A percentile compares a stretch with the other conserved stretches of the same genome.
Conservation (phyloP, 163 green algal genomes). For the Coccomyxa subellipsoidea region DNA sequence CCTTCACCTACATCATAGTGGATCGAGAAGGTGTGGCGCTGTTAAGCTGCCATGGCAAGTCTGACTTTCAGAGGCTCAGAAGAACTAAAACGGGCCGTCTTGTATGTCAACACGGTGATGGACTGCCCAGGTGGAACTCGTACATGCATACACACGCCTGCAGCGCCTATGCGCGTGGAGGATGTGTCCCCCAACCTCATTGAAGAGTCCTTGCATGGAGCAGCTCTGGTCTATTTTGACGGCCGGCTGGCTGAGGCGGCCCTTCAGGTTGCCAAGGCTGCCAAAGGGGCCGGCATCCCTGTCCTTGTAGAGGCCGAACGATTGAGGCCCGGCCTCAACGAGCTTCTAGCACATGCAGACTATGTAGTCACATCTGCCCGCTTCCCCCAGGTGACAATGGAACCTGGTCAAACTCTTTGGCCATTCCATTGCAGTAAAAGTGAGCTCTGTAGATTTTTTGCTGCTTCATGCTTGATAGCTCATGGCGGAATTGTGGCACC, state of each 20-base stretch:
- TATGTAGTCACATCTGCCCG: conserved; percentile 81
- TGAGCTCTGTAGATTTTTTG: too few species aligned
- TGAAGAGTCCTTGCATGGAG: conserved; percentile 26
- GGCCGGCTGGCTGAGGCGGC: conserved; percentile 87
- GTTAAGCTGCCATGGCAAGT: too few species aligned
- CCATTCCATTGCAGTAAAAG: too few species aligned
- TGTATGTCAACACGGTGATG: background rate
- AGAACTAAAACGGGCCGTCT: too few species aligned
- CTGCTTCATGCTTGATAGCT: too few species aligned
- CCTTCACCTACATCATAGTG: conserved; percentile 98
- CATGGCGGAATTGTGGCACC: background rate
- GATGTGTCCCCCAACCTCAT: conserved; percentile 44
- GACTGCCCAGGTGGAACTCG: conserved; percentile 65
- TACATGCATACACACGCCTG: conserved; percentile 95
- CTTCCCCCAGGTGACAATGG: conserved; percentile 75
- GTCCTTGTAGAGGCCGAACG: conserved; percentile 89
- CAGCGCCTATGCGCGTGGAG: conserved; percentile 46
- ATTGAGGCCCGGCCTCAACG: conserved; percentile 75
- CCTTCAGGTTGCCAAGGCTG: conserved; percentile 59
- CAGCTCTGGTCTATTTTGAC: conserved; percentile 91
- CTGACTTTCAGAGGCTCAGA: too few species aligned
- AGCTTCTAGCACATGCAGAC: conserved; percentile 77
- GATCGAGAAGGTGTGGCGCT: conserved; percentile 59
- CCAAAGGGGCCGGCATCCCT: conserved; percentile 19
- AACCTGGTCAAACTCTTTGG: too few species aligned